phyloP scores from a whole-genome alignment of 1,284 basidiomycete species.

The Irpex lacteus region DNA sequence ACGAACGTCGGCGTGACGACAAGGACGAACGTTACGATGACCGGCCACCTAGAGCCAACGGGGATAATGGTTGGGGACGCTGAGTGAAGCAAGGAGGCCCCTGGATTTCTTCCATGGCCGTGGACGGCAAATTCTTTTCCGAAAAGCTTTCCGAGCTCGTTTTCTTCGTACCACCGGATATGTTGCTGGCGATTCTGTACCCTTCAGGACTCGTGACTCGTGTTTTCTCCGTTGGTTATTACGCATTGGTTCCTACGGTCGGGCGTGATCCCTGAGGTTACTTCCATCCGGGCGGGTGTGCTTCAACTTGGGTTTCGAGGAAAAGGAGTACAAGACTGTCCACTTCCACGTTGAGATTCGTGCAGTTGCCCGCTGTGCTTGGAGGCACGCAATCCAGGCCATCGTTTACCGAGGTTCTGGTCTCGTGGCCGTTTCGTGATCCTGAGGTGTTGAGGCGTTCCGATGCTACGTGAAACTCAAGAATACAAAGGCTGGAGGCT shows the following conservation, averaged over 20 bases:
- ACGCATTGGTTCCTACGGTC: constrained; percentile 20
- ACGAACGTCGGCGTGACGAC: constrained; percentile 74
- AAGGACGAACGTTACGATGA: constrained; percentile 77
- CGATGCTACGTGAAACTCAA: neutral
- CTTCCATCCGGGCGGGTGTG: constrained; percentile 12
- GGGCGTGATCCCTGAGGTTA: constrained; percentile 9
- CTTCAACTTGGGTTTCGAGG: neutral
- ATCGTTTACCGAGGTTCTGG: neutral
- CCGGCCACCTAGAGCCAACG: constrained; percentile 66
- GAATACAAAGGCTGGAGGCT: neutral
- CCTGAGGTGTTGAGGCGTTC: neutral
- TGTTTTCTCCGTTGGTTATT: constrained; percentile 28
- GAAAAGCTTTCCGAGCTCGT: constrained; percentile 14
- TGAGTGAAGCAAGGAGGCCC: constrained; percentile 23
- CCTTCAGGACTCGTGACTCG: constrained; percentile 19
- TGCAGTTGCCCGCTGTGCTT: neutral
- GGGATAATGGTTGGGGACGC: constrained; percentile 50
- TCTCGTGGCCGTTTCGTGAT: neutral
- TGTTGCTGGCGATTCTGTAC: constrained; percentile 23
- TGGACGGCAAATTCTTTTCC: constrained; percentile 11
- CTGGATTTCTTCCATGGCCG: constrained; percentile 12
- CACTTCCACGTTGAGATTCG: neutral
- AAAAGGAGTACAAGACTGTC: neutral
- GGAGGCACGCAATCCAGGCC: neutral
- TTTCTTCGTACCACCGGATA: constrained; percentile 17